Base-by-base conservation (phyloP, 2,329 filamentous ascomycete species). In the Aspergillaceae sp. region DNA sequence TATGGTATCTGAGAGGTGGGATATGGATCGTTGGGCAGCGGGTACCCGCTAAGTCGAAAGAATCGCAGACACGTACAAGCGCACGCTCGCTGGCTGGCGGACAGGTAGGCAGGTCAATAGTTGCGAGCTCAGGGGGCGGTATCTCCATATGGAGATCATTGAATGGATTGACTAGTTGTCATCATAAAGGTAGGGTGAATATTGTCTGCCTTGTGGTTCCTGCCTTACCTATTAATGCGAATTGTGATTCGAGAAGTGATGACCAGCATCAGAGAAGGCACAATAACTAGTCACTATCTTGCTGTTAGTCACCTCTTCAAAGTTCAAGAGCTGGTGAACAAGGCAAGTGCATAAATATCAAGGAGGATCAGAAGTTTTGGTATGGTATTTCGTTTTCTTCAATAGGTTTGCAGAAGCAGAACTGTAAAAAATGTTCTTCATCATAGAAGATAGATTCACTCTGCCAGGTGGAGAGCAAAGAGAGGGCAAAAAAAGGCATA, bases 131-230 rank as follows among this genome's bases (percentile, higher is more conserved):
- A 59, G 66, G 57, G 59, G 65, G 64, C 57, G 65, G 64, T 65
- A 64, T 61, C 61, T 41, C 30, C 30, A 9, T 32, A 45, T 51
- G 55, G 61, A 67, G 67, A 67, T 78, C 74, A 65, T 78, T 75
- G 76, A 79, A 79, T 78, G 76, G 76, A 79, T 79, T 74, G 73
- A 78, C 75, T 78, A 65, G 72, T 70, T 76, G 74, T 77, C 76
- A 76, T 79, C 75, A 72, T 76, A 56, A 66, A 67, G 57, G 56
- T 41, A 43, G 28, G 43, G 51, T 42, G n/a, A 29, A 10, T 26
- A 28, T 32, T 33, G 19, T 19, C 33, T 35, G 42, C 28, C 47
- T 34, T 47, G 52, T 53, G 55, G 5, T 38, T n/a, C 40, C 42
- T 26, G 51, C 38, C 51, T 47, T 62, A 62, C 58, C 56, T 38